These are phyloP conservation scores for Solanum aculeatissimum DNA, from an alignment of 305 asterid species.

Conservation along the genomic window DNA sequence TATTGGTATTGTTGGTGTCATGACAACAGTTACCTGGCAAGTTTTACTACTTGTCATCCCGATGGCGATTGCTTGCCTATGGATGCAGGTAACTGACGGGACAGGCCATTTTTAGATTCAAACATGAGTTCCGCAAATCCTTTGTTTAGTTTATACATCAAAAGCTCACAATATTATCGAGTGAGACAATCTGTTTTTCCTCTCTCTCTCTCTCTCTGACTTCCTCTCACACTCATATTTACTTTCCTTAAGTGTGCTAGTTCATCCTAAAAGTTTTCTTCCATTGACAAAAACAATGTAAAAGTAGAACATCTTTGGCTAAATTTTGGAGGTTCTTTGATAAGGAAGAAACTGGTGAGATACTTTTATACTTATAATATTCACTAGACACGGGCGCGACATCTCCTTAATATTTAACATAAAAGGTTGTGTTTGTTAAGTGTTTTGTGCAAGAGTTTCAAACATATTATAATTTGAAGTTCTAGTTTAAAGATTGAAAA, in stretches of 20 bases:
- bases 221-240: not conserved
- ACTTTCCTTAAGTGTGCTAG: not conserved
- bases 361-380: not conserved
- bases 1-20: slow-evolving; percentile 90
- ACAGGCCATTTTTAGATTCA: not conserved
- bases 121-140: not conserved
- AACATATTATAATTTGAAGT: not conserved
- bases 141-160: not conserved
- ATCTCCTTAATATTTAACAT: not conserved
- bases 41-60: slow-evolving; percentile 88
- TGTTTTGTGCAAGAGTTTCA: not conserved
- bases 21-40: slow-evolving; percentile 98
- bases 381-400: not conserved
- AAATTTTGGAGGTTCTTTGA: not conserved
- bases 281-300: not conserved
- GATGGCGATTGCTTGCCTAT: slow-evolving; percentile 95
- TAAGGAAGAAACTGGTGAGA: not conserved
- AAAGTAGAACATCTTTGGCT: not conserved
- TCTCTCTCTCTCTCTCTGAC: not conserved
- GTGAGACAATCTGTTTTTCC: not conserved
- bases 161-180: not conserved
- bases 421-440: not conserved
- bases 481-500: not conserved
- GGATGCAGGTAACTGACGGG: slow-evolving; percentile 82
- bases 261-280: not conserved